Evolutionary conservation across 2,329 filamentous ascomycete genomes (phyloP).

Genomic region (Neonectria ditissima): DNA sequence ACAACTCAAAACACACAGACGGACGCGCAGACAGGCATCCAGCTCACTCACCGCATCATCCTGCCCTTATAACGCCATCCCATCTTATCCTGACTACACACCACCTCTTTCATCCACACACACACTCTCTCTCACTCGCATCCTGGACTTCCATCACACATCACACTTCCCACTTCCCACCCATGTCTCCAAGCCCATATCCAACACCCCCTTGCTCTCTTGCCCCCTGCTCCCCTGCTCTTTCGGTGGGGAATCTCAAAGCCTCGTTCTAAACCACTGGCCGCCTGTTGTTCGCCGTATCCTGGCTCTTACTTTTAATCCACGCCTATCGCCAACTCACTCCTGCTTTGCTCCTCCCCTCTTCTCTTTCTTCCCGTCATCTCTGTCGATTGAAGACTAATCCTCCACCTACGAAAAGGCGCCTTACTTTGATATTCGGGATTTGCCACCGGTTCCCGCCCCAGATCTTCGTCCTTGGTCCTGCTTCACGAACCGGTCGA

Average conservation of each 20-base stretch:
- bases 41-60: slow-evolving; percentile 10
- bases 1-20: neutral
- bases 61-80: neutral
- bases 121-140: slow-evolving; percentile 3
- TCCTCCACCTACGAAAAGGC: slow-evolving; percentile 31
- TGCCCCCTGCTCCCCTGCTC: neutral
- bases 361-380: slow-evolving; percentile 34
- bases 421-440: slow-evolving; percentile 21
- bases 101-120: neutral
- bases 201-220: slow-evolving; percentile 19
- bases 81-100: neutral
- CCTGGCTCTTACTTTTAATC: slow-evolving; percentile 46
- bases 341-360: slow-evolving; percentile 33
- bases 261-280: slow-evolving; percentile 47
- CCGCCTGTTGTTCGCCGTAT: slow-evolving; percentile 38
- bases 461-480: slow-evolving; percentile 27
- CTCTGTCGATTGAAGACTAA: slow-evolving; percentile 42
- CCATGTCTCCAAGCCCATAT: slow-evolving; percentile 34
- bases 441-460: slow-evolving; percentile 27
- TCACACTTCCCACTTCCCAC: slow-evolving; percentile 20
- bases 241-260: slow-evolving; percentile 39
- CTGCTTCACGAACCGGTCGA: slow-evolving; percentile 29
- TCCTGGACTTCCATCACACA: slow-evolving; percentile 16
- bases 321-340: slow-evolving; percentile 31
- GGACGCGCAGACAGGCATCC: slow-evolving; percentile 11